phyloP scores from a whole-genome alignment of 805 yeast species.

The Ogataea naganishii region DNA sequence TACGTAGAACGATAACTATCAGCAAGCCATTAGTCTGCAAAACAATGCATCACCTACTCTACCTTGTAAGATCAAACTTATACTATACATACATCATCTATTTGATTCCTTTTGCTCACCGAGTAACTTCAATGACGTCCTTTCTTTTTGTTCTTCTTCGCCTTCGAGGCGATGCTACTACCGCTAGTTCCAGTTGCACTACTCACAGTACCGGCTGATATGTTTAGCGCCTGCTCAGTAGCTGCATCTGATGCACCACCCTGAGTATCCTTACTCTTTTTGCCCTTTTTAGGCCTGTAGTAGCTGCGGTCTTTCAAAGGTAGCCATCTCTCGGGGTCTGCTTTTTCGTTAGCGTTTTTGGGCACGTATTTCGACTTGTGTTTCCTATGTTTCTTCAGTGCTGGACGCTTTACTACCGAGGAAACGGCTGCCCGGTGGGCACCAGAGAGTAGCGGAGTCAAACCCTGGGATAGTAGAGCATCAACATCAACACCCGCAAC shows the following conservation, averaged over 20 bases:
- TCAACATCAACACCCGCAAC: constrained; percentile 23
- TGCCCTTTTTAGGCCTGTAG: constrained; percentile 71
- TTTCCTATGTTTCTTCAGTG: constrained; percentile 16
- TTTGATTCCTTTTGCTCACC: too few species aligned
- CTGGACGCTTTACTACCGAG: constrained; percentile 9
- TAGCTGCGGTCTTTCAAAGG: constrained; percentile 80
- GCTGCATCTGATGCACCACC: constrained; percentile 48
- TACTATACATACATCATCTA: too few species aligned
- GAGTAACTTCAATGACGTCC: too few species aligned
- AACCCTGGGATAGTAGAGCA: constrained; percentile 18
- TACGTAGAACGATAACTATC: too few species aligned
- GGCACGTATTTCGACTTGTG: constrained; percentile 20
- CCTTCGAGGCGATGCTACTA: constrained; percentile 6
- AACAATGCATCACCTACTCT: too few species aligned
- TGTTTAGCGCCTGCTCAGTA: constrained; percentile 29
- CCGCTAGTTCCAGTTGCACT: constrained; percentile 6
- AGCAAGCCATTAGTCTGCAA: too few species aligned
- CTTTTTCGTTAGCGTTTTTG: constrained; percentile 15
- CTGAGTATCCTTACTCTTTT: constrained; percentile 48
- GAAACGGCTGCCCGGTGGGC: constrained; percentile 4
- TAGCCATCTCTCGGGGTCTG: constrained; percentile 83
- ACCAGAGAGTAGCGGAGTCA: constrained; percentile 15
- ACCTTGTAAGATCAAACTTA: too few species aligned
- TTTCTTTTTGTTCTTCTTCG: constrained; percentile 21
- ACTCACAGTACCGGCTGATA: constrained; percentile 9